Base-by-base conservation (phyloP, 2,329 filamentous ascomycete genomes). In the Phoma sp. region DNA sequence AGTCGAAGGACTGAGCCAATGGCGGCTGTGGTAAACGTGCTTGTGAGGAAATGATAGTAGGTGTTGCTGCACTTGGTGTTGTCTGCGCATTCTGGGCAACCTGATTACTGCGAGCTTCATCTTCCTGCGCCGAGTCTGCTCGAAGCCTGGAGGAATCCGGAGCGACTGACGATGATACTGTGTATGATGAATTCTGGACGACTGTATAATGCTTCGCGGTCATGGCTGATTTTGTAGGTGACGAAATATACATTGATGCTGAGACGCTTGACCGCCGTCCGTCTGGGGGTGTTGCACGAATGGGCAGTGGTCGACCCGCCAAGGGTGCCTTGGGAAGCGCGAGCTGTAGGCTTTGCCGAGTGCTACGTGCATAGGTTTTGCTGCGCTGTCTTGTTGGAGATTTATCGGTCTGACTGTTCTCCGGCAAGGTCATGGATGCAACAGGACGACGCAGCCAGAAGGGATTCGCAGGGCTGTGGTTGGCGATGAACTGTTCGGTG, bases 361-460 rank as follows among this genome's bases (percentile, higher is more conserved):
- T 32, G 33, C 51, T 40, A 4, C 54, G 38, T 24, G 59, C 55
- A 3, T 51, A 54, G 4, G 41, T 29, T n/a, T 31, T 54, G 4
- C 51, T 41, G 22, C 64, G 64, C 13, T 53, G 43, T 29, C 51
- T 62, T 29, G 57, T 63, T 21, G 71, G 68, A 4, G 69, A 72
- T 15, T 50, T 44, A 10, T 69, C 63, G 1, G 39, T 45, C n/a
- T 55, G 49, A 4, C 48, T 46, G 36, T 57, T 58, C 2, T 46
- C 21, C 17, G 62, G 54, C 15, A 51, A 32, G 5, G 32, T 13
- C 6, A 40, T 33, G 29, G 36, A 48, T 19, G 57, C 51, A 8
- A 41, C 53, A 37, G 65, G 61, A 19, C 68, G 66, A 31, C 63
- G 64, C 29, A 71, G 51, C 68, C 68, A 71, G 41, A 60, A 58